Percentiles rank a stretch among this genome's conserved stretches.
These are phyloP conservation scores for Aspergillus quadricinctus DNA, from an alignment of 2,329 filamentous ascomycete genomes.

Conservation along the genomic window DNA sequence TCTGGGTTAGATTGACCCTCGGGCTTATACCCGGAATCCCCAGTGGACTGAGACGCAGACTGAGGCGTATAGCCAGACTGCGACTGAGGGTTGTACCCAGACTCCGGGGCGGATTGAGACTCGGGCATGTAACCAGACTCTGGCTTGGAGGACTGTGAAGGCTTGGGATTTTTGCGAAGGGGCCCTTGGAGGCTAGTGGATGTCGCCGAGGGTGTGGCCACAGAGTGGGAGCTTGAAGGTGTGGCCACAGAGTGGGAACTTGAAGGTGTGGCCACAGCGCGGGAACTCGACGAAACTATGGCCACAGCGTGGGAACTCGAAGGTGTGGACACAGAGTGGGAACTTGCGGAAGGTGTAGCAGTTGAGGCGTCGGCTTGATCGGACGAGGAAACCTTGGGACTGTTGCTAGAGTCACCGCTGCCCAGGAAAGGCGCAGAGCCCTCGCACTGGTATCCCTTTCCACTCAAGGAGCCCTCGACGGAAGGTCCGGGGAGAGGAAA, in stretches of 20 bases:
- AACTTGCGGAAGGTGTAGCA: not conserved
- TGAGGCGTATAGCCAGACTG: not conserved
- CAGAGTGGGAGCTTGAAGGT: not conserved
- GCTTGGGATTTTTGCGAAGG: not conserved
- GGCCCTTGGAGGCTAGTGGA: not conserved
- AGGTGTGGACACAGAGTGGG: not conserved
- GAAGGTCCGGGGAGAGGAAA: slow-evolving; percentile 64
- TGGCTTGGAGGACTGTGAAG: not conserved
- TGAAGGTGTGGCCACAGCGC: no score
- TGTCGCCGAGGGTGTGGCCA: not conserved
- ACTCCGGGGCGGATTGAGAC: not conserved
- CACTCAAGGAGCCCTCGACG: slow-evolving; percentile 36
- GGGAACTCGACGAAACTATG: no score
- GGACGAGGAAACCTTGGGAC: slow-evolving; percentile 2
- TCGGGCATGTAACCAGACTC: no score
- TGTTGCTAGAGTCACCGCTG: not conserved
- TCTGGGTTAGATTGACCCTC: no score
- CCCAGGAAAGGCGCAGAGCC: slow-evolving; percentile 28
- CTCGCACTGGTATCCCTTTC: slow-evolving; percentile 33
- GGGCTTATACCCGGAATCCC: no score
- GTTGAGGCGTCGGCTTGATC: not conserved
- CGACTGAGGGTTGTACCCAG: not conserved
- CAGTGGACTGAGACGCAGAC: no score
- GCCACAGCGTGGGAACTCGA: not conserved
- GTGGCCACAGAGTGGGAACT: no score